Evolutionary conservation across 2,329 filamentous ascomycete species (phyloP), one percentile per base, ranked within the genome.

Genomic region (Spiromastix sp.): DNA sequence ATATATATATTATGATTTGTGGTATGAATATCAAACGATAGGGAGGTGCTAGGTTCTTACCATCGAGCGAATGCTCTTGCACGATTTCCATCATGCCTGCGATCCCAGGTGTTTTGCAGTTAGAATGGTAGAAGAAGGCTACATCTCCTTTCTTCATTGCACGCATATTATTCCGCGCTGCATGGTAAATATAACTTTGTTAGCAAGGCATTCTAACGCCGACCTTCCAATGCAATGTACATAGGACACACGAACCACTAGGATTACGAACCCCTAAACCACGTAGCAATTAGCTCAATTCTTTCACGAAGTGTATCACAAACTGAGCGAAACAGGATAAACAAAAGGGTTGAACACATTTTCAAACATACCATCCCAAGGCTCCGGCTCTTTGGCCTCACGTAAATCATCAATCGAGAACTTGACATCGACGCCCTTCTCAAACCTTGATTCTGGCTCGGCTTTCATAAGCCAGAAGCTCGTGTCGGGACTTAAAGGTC

Each of bases 111-210:
- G 80, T 74, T 55, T 93, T 93, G 61, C 84, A 91, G 50, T 91
- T 93, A 30, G 84, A 93, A 60, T 95, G 89, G 55, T 96, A 96
- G 64, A 98, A 96, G 64, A 98, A 96, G 17, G 86, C 87, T 20
- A 87, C 69, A 53, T 98, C 91, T 33, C 87, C 87, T 37, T 79
- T 77, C 49, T 84, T 86, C 91, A 98, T 98, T 6, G 77, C 74
- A 19, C 84, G 76, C 63, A 98, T 79, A 55, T 95, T 85, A 52
- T 95, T 96, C 17, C 85, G 77, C 5, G 89, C 89, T 60, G 56
- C 29, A 35, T 24, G 7, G 27, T 12, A 12, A 28, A 28, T n/a
- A n/a, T n/a, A n/a, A n/a, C n/a, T n/a, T n/a, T n/a, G n/a, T n/a
- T n/a, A n/a, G n/a, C n/a, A n/a, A n/a, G n/a, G n/a, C n/a, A n/a